phyloP scores from a whole-genome alignment of 1,139 yeast genomes.

The Kodamaea ohmeri region DNA sequence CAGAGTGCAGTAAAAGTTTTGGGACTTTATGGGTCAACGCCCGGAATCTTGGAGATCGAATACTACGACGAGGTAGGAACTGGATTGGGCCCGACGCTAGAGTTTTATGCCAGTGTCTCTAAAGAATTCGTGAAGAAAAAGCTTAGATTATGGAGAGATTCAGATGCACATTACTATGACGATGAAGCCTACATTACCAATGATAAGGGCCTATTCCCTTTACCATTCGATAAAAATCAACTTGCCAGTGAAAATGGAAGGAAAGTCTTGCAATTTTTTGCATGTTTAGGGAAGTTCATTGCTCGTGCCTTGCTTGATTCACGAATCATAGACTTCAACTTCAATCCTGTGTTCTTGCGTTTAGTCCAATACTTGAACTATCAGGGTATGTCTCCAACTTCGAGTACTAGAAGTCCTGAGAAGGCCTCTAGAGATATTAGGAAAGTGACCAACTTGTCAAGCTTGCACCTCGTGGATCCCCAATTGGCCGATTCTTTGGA shows the following conservation, averaged over 20 bases:
- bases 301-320: slow-evolving; percentile 88
- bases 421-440: slow-evolving; percentile 20
- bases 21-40: slow-evolving; percentile 72
- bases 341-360: slow-evolving; percentile 69
- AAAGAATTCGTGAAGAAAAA: slow-evolving; percentile 62
- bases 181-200: slow-evolving; percentile 42
- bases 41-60: slow-evolving; percentile 83
- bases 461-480: slow-evolving; percentile 55
- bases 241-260: slow-evolving; percentile 36
- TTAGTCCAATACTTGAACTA: slow-evolving; percentile 34
- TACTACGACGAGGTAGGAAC: slow-evolving; percentile 93
- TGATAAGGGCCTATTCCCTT: slow-evolving; percentile 67
- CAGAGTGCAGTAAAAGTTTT: slow-evolving; percentile 81
- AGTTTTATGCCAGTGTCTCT: slow-evolving; percentile 82
- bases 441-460: slow-evolving; percentile 37
- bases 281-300: slow-evolving; percentile 73
- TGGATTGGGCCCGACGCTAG: slow-evolving; percentile 94
- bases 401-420: neutral
- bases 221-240: slow-evolving; percentile 47
- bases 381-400: slow-evolving; percentile 7
- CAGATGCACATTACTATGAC: slow-evolving; percentile 23
- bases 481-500: slow-evolving; percentile 60
- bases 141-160: slow-evolving; percentile 68
- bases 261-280: slow-evolving; percentile 53
- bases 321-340: slow-evolving; percentile 77